Base-by-base conservation (phyloP, 2,329 filamentous ascomycete genomes). In the Davidsoniella virescens region DNA sequence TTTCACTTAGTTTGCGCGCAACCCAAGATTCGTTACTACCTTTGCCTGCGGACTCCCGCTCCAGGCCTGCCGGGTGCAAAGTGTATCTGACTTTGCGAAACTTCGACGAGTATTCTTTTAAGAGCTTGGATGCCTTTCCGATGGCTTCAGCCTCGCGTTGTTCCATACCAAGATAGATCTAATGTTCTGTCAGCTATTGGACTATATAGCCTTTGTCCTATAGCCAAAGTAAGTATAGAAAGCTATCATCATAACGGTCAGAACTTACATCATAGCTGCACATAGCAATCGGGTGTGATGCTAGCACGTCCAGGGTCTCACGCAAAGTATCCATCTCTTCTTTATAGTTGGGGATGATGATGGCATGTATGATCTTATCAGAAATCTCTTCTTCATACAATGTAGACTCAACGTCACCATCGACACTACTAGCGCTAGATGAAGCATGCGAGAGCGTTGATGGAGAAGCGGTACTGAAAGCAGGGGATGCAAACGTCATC, bases 121-220 rank as follows among this genome's bases (percentile, higher is more conserved):
- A 70, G 14, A 85, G 67, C 7, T 67, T 68, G 52, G 71, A 66
- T 9, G 81, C 81, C 62, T 84, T 85, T 44, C 70, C 63, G 53
- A 76, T 71, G 9, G 70, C 74, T 44, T 75, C 70, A 46, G 66
- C 64, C 60, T 86, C 82, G 52, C 81, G 76, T 57, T 79, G 67
- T 59, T 85, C 82, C 81, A 85, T 85, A 18, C 76, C 82, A 26
- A 86, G 69, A 59, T 80, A 84, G 49, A 86, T 67, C 81, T 85
- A 54, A 14, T 12, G n/a, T 29, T 14, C 10, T 8, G 26, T 33
- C 10, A 33, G 26, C 26, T 33, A 33, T 12, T 12, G 6, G 7
- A 8, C 26, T 33, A 33, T 8, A 12, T 12, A 33, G 26, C 10
- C 8, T 33, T 8, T 33, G 10, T 3, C 26, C 10, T 33, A 8